These are phyloP conservation scores for Fusarium sp. DNA, from an alignment of 2,329 filamentous ascomycete species.

Conservation along the genomic window DNA sequence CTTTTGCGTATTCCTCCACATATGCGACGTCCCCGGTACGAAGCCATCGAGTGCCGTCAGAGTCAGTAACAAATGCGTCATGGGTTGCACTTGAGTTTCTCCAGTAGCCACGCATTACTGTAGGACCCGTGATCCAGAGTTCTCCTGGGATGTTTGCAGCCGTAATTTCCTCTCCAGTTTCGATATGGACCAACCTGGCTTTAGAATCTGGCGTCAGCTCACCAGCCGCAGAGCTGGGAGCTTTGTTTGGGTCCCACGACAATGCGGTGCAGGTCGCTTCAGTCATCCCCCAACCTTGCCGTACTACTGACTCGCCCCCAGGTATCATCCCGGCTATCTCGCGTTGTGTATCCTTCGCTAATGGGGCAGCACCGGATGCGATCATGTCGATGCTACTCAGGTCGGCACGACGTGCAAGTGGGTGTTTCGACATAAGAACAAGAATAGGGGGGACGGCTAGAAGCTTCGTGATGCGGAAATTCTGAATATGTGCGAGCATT, in stretches of 20 bases:
- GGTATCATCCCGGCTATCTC: constrained; percentile 64
- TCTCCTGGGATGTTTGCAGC: constrained; percentile 70
- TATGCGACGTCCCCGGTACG: constrained; percentile 81
- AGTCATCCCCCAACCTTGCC: constrained; percentile 90
- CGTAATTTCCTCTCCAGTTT: constrained; percentile 64
- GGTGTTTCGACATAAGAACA: constrained; percentile 78
- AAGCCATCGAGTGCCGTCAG: constrained; percentile 71
- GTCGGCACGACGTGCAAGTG: constrained; percentile 73
- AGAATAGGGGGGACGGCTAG: constrained; percentile 80
- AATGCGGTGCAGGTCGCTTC: constrained; percentile 80
- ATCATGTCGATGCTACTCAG: constrained; percentile 72
- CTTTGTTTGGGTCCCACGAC: constrained; percentile 73
- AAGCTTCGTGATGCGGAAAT: constrained; percentile 75
- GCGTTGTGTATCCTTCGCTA: constrained; percentile 63
- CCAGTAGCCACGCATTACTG: constrained; percentile 83
- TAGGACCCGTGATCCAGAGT: constrained; percentile 78
- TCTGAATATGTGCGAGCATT: constrained; percentile 76
- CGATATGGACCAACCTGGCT: constrained; percentile 72
- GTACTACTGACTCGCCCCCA: constrained; percentile 50
- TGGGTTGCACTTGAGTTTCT: constrained; percentile 74
- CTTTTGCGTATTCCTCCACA: constrained; percentile 67
- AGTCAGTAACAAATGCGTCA: constrained; percentile 63
- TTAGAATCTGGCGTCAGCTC: constrained; percentile 57
- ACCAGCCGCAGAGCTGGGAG: constrained; percentile 43
- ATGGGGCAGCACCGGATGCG: constrained; percentile 76